phyloP scores from a whole-genome alignment of 768 basidiomycete species.

The Stropharia rugosoannulata region DNA sequence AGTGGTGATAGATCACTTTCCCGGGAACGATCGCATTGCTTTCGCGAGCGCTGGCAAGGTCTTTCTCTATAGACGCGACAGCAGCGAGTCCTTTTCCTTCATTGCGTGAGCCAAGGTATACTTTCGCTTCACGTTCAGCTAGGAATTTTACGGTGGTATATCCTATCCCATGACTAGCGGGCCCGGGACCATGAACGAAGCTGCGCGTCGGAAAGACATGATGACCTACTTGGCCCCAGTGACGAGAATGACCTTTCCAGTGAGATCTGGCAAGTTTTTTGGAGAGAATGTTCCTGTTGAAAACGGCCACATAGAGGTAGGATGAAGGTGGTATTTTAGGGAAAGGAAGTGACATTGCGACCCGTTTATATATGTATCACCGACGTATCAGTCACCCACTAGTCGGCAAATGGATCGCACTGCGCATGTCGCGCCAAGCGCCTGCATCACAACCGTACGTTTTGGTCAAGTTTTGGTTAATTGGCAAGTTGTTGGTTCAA shows the following conservation, averaged over 20 bases:
- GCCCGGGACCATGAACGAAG: background rate
- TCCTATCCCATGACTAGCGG: conserved; percentile 1
- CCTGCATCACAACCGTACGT: too few relatives aligned
- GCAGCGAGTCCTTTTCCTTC: background rate
- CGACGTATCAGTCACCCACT: too few relatives aligned
- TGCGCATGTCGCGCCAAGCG: too few relatives aligned
- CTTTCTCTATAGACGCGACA: background rate
- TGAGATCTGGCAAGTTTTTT: background rate
- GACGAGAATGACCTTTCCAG: conserved; percentile 3
- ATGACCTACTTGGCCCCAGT: conserved; percentile 1
- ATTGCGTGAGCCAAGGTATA: background rate
- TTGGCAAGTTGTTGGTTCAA: too few relatives aligned
- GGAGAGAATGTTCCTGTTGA: background rate
- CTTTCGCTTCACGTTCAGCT: background rate
- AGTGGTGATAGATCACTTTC: conserved; percentile 1
- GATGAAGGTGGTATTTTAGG: background rate
- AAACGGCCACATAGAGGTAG: background rate
- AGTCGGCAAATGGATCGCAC: too few relatives aligned
- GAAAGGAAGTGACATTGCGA: too few relatives aligned
- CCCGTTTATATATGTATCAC: too few relatives aligned
- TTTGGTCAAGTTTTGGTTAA: too few relatives aligned
- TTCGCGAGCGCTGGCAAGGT: background rate
- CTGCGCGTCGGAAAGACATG: background rate
- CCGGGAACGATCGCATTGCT: background rate
- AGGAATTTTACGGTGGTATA: conserved; percentile 1